Evolutionary conservation across 2,329 filamentous ascomycete genomes (phyloP), one percentile per base, ranked within the genome.

Genomic region (Pestalotiopsis sp.): DNA sequence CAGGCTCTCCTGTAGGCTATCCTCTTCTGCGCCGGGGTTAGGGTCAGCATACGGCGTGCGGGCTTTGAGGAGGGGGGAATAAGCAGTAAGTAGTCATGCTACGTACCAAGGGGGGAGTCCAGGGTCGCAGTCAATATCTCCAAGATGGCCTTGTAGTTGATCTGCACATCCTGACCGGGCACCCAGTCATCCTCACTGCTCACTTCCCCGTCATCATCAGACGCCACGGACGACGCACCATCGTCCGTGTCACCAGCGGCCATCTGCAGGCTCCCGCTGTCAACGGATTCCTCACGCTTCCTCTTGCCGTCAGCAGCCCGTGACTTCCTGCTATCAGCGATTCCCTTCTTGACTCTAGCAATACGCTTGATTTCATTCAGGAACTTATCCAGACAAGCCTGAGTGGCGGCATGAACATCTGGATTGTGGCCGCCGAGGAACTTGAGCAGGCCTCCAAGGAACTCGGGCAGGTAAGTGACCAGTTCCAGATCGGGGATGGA

Each of bases 401-500:
- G 95, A 0, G 96, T 98, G 56, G 94, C 93, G 66, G 95, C 94
- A 75, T 97, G 93, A n/a, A 99, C 96, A 79, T 99, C 96, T 62
- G 90, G 86, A 77, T 98, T 98, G 13, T 92, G 90, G 75, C 98
- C 96, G 71, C 94, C 95, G 12, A 99, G 86, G 74, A 98, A 99
- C 75, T 92, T 95, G 74, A 99, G 90, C 57, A 99, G 83, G 0
- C 95, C 96, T 31, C 90, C 92, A 1, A 99, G 85, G 75, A 99
- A 99, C 64, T 95, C 94, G 1, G 96, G 97, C 27, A 99, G 84
- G 78, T 94, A 97, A 3, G 93, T 92, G 49, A 99, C 95, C 23
- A 99, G 89, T 80, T 99, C 97, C 57, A 99, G 85, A 77, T 99
- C 97, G 0, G 96, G 96, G 73, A 99, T 98, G 1, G 95, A 98